Evolutionary conservation across 345 rosid species (phyloP).

Genomic region (Pelargonium nanum): DNA sequence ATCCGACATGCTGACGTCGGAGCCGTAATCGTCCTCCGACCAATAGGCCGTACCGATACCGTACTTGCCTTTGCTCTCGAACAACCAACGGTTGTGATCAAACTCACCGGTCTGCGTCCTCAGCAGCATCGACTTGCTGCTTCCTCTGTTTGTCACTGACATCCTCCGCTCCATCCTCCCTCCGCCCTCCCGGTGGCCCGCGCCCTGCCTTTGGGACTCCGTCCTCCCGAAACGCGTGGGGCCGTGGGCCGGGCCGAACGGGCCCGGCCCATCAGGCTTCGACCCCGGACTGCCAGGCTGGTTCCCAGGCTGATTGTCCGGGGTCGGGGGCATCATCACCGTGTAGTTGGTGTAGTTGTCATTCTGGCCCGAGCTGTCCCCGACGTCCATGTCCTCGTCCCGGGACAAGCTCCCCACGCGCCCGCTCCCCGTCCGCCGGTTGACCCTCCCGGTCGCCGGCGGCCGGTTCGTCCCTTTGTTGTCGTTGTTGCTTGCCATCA

Average conservation of each 20-base stretch:
- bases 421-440: slow-evolving; percentile 63
- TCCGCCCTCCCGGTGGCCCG: slow-evolving; percentile 8
- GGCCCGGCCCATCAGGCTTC: too few species aligned
- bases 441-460: slow-evolving; percentile 54
- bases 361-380: slow-evolving; percentile 53
- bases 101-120: slow-evolving; percentile 87
- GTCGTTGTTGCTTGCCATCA: slow-evolving; percentile 28
- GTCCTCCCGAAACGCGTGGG: too few species aligned
- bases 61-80: slow-evolving; percentile 76
- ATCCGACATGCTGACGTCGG: slow-evolving; percentile 52
- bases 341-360: slow-evolving; percentile 89
- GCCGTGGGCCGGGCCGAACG: too few species aligned
- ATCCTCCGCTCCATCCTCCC: slow-evolving; percentile 55
- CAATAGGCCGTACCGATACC: slow-evolving; percentile 78
- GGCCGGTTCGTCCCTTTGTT: slow-evolving; percentile 25
- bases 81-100: slow-evolving; percentile 80
- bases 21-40: slow-evolving; percentile 47
- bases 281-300: too few species aligned
- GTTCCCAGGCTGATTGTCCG: slow-evolving; percentile 93
- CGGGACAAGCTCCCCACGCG: slow-evolving; percentile 54
- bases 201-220: too few species aligned
- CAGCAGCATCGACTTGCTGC: slow-evolving; percentile 67
- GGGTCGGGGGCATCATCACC: slow-evolving; percentile 88
- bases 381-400: slow-evolving; percentile 63
- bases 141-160: slow-evolving; percentile 56